Evolutionary conservation across 2,329 filamentous ascomycete species (phyloP).

Genomic region (Colletotrichum simmondsii): DNA sequence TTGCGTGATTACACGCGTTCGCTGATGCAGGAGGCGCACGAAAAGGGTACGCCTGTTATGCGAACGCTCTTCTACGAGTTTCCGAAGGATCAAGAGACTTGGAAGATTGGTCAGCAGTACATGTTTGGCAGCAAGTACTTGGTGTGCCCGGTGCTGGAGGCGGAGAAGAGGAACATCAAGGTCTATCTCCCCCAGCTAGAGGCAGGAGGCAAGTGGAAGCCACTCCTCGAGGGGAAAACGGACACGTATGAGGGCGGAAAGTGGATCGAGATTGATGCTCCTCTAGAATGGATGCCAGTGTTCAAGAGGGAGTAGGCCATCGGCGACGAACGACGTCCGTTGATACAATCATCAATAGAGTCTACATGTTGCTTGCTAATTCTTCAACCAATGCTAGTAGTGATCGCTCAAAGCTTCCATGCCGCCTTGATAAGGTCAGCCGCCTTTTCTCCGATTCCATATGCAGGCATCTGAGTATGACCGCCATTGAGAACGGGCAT

Average conservation of each 20-base stretch:
- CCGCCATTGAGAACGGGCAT: conserved; percentile 63
- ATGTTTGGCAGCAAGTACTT: conserved; percentile 72
- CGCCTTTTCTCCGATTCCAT: conserved; percentile 65
- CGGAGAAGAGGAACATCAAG: conserved; percentile 53
- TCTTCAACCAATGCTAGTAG: no score
- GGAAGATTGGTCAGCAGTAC: conserved; percentile 71
- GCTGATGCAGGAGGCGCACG: conserved; percentile 70
- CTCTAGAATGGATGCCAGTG: conserved; percentile 36
- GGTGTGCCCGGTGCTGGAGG: conserved; percentile 64
- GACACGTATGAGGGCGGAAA: conserved; percentile 16
- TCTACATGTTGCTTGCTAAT: neutral
- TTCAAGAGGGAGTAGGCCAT: conserved; percentile 17
- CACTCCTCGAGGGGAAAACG: conserved; percentile 14
- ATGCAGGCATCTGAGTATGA: conserved; percentile 68
- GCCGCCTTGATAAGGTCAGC: conserved; percentile 59
- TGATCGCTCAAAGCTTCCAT: neutral
- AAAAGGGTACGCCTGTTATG: conserved; percentile 70
- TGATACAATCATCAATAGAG: neutral
- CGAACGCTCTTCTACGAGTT: conserved; percentile 73
- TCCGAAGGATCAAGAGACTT: conserved; percentile 61
- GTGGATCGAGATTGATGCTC: conserved; percentile 33
- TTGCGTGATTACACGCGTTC: conserved; percentile 67
- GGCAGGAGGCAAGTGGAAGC: conserved; percentile 21
- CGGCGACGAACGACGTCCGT: no score
- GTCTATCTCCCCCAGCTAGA: conserved; percentile 61